A percentile compares a stretch with the other conserved stretches of the same genome.
Evolutionary conservation across 148 eudicot species (phyloP).

Genomic region (Oxyria digyna): DNA sequence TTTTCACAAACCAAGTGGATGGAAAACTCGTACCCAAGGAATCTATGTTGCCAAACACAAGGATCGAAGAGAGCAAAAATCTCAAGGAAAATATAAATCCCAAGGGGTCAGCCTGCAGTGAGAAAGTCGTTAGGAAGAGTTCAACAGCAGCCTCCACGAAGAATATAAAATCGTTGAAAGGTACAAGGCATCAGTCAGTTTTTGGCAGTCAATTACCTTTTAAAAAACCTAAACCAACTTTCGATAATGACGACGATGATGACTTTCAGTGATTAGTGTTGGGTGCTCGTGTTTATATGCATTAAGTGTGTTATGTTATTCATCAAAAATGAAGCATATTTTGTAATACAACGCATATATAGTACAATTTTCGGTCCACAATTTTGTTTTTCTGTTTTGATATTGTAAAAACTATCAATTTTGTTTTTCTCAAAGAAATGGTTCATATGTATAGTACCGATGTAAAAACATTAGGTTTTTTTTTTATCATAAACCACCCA

Average conservation of each 20-base stretch:
- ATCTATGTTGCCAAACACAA: constrained; percentile 31
- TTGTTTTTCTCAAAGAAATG: no score
- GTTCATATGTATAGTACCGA: no score
- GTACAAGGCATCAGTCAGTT: constrained; percentile 19
- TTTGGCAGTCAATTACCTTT: constrained; percentile 40
- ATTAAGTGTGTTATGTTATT: not conserved
- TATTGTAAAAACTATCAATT: no score
- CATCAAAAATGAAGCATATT: no score
- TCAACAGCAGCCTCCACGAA: constrained; percentile 19
- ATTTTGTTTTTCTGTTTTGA: no score
- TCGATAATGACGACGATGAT: constrained; percentile 21
- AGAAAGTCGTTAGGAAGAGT: constrained; percentile 14
- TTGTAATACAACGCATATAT: no score
- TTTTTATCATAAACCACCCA: no score
- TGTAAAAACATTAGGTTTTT: no score
- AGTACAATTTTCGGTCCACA: no score
- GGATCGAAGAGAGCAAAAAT: constrained; percentile 7
- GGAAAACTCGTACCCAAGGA: constrained; percentile 93
- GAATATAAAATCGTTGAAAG: constrained; percentile 16
- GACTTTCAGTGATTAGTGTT: constrained; percentile 20
- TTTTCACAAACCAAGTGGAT: constrained; percentile 79
- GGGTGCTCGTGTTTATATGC: not conserved
- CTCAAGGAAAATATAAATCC: constrained; percentile 17
- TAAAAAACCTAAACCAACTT: constrained; percentile 31
- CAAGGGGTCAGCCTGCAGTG: constrained; percentile 13